Evolutionary conservation across 495 filamentous ascomycete species (phyloP), one percentile per base, ranked within the genome.

Genomic region (Articulospora tetracladia): DNA sequence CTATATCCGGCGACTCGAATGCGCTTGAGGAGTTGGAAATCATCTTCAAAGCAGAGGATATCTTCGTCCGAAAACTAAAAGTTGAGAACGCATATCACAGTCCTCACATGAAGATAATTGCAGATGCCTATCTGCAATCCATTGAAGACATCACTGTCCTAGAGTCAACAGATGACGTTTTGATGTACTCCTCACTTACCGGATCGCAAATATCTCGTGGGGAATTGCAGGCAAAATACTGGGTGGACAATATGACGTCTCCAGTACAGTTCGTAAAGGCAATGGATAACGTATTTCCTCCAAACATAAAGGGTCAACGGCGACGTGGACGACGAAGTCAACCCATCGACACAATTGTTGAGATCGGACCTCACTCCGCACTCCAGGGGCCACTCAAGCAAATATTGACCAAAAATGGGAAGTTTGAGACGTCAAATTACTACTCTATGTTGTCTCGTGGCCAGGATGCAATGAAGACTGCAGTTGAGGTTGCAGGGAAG

Each of bases 361-460:
- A 58, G 26, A 61, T 88, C 20, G 87, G 87, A 0, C 86, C 88
- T 22, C 86, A 89, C 59, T 72, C 77, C 3, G 84, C 86, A 0
- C 74, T 91, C 0, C 75, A 82, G 53, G 81, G 80, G 0, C 85
- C 86, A 1, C 65, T 86, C 28, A 80, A 78, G 61, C 79, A 87
- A 56, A 82, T 77, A 1, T 24, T 34, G n/a, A 19, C 15, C 1
- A 2, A 15, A 7, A 34, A 27, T n/a, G 7, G 26, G 12, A n/a
- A 26, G 10, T 22, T 10, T 1, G 15, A 19, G 47, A 4, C 27
- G 19, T 27, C 63, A 64, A 57, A 70, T 1, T 80, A 80, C 61
- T 61, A 78, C 55, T 66, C 74, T 52, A 68, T 66, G 12, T 57
- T 81, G 26, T 50, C 72, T 17, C 74, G 78, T 6, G 72, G 72